Conservation (phyloP, 768 basidiomycete genomes). For the Ramaria sp. region DNA sequence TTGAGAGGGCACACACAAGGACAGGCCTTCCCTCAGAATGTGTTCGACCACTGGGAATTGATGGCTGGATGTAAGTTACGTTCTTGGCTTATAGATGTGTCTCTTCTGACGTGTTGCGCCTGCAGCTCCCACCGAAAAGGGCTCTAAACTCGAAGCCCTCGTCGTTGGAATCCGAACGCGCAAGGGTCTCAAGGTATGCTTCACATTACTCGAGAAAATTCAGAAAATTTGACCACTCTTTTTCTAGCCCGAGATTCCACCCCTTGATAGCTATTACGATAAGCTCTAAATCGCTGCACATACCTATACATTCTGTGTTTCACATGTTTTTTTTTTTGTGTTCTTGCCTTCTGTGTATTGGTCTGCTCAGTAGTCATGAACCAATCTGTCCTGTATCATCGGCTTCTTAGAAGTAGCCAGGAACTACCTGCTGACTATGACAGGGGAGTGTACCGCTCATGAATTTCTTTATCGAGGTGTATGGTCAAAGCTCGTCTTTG, state of each 20-base stretch:
- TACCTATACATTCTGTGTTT: background rate
- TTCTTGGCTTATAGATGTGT: background rate
- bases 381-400: conserved; percentile 2
- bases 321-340: background rate
- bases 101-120: conserved; percentile 7
- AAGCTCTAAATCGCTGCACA: conserved; percentile 47
- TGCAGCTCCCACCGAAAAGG: conserved; percentile 76
- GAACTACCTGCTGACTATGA: background rate
- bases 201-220: background rate
- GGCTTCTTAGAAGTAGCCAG: background rate
- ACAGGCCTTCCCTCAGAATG: conserved; percentile 96
- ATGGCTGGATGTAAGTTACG: conserved; percentile 62
- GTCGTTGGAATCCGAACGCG: conserved; percentile 74
- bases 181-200: conserved; percentile 85
- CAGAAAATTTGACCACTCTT: conserved; percentile 9
- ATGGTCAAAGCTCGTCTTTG: conserved; percentile 17
- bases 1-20: conserved; percentile 87
- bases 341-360: conserved; percentile 6
- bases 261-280: conserved; percentile 89
- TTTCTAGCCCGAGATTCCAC: conserved; percentile 71
- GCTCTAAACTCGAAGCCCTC: conserved; percentile 81
- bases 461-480: background rate
- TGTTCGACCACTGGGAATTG: conserved; percentile 88
- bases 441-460: background rate
- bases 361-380: background rate